These are phyloP conservation scores for Ascochyta fabae DNA, from an alignment of 2,329 filamentous ascomycete species.

Conservation along the genomic window DNA sequence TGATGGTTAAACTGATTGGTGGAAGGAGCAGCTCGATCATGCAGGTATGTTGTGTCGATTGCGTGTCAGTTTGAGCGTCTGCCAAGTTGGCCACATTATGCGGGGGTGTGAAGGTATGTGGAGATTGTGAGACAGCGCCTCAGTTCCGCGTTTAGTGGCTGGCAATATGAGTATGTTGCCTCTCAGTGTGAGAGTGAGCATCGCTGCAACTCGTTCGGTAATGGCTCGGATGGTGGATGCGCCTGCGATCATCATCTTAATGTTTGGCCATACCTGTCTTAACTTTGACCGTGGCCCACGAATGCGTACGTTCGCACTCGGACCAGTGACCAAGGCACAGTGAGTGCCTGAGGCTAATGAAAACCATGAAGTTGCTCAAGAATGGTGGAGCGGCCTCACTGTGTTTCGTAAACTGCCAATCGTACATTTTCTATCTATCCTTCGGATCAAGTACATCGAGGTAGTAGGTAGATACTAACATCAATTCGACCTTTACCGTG, in stretches of 20 bases:
- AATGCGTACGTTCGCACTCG: background rate
- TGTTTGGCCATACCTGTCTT: background rate
- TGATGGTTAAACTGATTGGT: background rate
- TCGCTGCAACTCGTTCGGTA: background rate
- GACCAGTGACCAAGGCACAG: background rate
- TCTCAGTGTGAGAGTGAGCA: background rate
- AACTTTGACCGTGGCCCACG: background rate
- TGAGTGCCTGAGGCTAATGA: background rate
- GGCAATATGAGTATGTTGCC: background rate
- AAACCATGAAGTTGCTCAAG: background rate
- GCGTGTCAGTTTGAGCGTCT: background rate
- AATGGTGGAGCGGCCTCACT: background rate
- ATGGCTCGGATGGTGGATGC: background rate
- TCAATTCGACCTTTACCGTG: background rate
- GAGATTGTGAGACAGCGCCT: background rate
- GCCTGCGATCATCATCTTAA: too few relatives aligned
- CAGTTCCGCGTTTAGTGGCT: background rate
- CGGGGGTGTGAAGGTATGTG: background rate
- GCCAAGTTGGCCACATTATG: slow-evolving; percentile 2
- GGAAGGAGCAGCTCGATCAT: background rate
- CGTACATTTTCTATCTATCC: slow-evolving; percentile 13
- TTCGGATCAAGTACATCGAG: background rate
- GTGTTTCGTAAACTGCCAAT: slow-evolving; percentile 2
- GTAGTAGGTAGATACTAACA: background rate
- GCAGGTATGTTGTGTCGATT: slow-evolving; percentile 3